Evolutionary conservation across 352 stramenopile genomes (phyloP), one percentile per base, ranked within the genome.

Genomic region (Phytophthora parvispora): DNA sequence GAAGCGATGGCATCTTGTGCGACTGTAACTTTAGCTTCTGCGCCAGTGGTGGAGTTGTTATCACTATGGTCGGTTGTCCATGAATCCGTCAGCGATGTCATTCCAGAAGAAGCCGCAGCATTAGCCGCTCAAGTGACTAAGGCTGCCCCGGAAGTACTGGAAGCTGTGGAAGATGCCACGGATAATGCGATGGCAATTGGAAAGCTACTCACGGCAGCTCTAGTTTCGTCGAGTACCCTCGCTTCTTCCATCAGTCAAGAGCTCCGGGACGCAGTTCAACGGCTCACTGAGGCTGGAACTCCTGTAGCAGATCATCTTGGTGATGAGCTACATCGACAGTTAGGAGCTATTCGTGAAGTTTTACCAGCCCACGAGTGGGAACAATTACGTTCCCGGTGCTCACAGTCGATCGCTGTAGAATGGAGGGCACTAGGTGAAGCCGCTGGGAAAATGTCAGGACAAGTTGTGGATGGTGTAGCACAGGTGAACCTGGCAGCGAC

Each of bases 51-150:
- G 27, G 77, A 81, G 51, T 53, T 82, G 15, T 52, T 84, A 47
- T 62, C 24, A 18, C 64, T 81, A 7, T 80, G 73, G 77, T 62
- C 63, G 2, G 28, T 77, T 8, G 57, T 80, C 28, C 66, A 84
- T 16, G 43, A 59, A 6, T 54, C 74, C 1, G 62, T 78, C 12
- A 81, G 60, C 31, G 67, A 67, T 2, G 18, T 67, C 0, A 29
- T 80, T 27, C 54, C 64, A 6, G 68, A 78, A 51, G 49, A 69
- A 38, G 42, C 74, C 2, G 47, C 10, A 0, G 54, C 43, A 15
- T 10, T 75, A 6, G 31, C 28, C n/a, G 47, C 57, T 15, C 43
- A 54, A 40, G 36, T 22, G n/a, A 22, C 48, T 0, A 25, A 68
- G 4, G 20, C 24, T 29, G 36, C 31, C 6, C 49, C 60, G 27